Evolutionary conservation across 352 stramenopile species (phyloP).

Genomic region (Phytophthora citricola): DNA sequence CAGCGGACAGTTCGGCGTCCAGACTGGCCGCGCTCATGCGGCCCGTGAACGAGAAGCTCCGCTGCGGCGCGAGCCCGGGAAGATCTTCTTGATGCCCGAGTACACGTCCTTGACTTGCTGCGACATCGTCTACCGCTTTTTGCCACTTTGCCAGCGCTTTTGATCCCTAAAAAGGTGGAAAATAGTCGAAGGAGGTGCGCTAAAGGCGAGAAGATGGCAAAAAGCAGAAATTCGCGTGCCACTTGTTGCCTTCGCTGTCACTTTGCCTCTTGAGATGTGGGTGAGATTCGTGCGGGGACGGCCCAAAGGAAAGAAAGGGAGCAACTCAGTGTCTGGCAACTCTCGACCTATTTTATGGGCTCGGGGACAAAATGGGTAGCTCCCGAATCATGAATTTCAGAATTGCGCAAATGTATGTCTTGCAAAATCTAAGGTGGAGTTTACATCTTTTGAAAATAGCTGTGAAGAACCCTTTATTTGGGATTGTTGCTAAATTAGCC

Average conservation of each 20-base stretch:
- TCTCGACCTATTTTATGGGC: too few relatives aligned
- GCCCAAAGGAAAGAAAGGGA: constrained; percentile 25
- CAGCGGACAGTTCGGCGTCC: constrained; percentile 41
- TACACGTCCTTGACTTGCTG: constrained; percentile 84
- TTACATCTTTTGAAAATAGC: background rate
- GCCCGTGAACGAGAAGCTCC: constrained; percentile 56
- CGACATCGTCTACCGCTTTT: constrained; percentile 42
- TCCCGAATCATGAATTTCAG: background rate
- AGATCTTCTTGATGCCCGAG: constrained; percentile 85
- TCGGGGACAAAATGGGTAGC: background rate
- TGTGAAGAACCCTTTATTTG: constrained; percentile 3
- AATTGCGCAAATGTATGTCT: background rate
- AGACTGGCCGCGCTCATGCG: constrained; percentile 31
- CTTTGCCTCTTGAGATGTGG: constrained; percentile 38
- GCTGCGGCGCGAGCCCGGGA: constrained; percentile 54
- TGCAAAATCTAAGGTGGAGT: background rate
- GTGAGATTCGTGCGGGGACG: background rate
- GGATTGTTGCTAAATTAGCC: background rate
- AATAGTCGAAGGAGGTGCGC: constrained; percentile 8
- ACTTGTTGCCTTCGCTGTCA: constrained; percentile 3
- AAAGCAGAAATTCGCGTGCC: background rate
- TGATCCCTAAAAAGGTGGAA: background rate
- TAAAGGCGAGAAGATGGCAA: constrained; percentile 4
- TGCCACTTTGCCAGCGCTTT: too few relatives aligned
- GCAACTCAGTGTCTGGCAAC: constrained; percentile 22